Evolutionary conservation across 176 grass and related monocot genomes (phyloP), one percentile per base, ranked within the genome.

Genomic region (Juncus effusus): DNA sequence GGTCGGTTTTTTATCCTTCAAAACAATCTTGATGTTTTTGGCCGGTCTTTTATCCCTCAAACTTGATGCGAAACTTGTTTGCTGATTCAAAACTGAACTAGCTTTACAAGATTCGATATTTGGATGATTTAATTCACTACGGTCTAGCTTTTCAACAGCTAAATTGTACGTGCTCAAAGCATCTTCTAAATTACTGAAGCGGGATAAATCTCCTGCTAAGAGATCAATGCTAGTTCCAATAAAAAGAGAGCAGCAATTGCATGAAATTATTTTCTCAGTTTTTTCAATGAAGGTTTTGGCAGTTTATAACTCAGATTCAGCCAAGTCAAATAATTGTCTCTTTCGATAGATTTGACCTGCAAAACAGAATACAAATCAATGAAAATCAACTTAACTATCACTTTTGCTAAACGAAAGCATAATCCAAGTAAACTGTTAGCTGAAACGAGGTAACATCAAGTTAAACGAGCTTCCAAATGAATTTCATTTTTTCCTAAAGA

Each of bases 271-370:
- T 53, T 40, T 53, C 56, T 36, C 58, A 77, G 78, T 72, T 51
- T 89, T 38, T 7, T 7, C 13, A 69, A 96, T 65, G 80, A 81
- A 77, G 49, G 74, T 77, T 58, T 64, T 74, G 40, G 88, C 88
- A 82, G 36, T n/a, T 63, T 78, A 75, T 59, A 89, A 69, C 64
- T 97, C 88, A 50, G 16, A 38, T 42, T 86, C 64, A 36, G 88
- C 85, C 3, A 78, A 66, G 64, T 86, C 80, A 85, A 77, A 89
- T 61, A 75, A 51, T 37, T 89, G 80, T 49, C 64, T 78, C 82
- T 85, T 97, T 36, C 77, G 37, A 67, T 89, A 97, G 61, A 97
- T 63, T 79, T 88, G 66, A 80, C 93, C 93, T 97, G 64, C 65
- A 80, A 87, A 2, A 63, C n/a, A 66, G 44, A 47, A 47, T 2